Base-by-base conservation (phyloP, 768 basidiomycete genomes). In the Gloeostereum incarnatum region DNA sequence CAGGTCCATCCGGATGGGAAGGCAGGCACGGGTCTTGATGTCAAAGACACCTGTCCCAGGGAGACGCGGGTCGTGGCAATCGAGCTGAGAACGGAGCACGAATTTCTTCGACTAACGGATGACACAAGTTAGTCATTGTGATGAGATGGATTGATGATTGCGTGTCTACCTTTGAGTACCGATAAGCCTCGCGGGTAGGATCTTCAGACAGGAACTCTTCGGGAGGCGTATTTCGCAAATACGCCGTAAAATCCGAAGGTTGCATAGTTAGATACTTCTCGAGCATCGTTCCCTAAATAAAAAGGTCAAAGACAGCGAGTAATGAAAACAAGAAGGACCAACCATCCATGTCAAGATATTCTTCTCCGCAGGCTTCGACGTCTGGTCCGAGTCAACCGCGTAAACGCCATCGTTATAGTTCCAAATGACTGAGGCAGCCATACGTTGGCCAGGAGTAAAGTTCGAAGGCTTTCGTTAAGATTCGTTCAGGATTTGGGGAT, bases 31-130 rank as follows among this genome's bases (percentile, higher is more conserved):
- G 0, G 94, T 97, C 59, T 99, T 99, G 60, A 98, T 79, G 54
- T 99, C 94, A 49, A 99, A 99, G 1, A 93, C 79, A 20, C 90
- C 91, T 0, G 80, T 81, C 1, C 91, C 92, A 3, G 93, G 93
- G 21, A 98, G 61, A 30, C 85, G 71, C 9, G 59, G 48, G 50
- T 97, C 87, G 1, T 77, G 61, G 47, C 92, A 90, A 52, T 99
- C 94, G 5, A 99, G 71, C 55, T 99, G 94, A 0, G 93, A 94
- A 10, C 94, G 85, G 83, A 97, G 91, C 18, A 97, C 63, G 45
- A 96, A 80, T 7, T 64, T 65, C 8, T 66, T 57, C 4, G 73
- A 72, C 77, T 79, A 22, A 10, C 20, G 8, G 8, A 5, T 31
- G 38, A 30, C 14, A 5, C n/a, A 10, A 38, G 31, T 20, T 10